These are phyloP conservation scores for Ephemerocybe angulata DNA, from an alignment of 768 basidiomycete genomes.

Conservation along the genomic window DNA sequence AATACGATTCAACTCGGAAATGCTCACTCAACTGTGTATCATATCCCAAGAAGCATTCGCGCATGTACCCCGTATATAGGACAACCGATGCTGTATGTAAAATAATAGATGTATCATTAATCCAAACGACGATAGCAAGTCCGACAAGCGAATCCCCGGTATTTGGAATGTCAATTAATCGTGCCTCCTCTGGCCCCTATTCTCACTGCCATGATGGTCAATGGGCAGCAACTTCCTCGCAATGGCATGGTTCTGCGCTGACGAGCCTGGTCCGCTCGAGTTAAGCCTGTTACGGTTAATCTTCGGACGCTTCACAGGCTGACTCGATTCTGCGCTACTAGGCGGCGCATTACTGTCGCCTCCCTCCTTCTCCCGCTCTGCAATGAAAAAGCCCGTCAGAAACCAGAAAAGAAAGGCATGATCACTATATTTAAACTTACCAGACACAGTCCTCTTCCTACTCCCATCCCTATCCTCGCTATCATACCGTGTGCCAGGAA, in stretches of 20 bases:
- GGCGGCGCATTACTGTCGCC: slow-evolving; percentile 29
- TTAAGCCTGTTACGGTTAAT: slow-evolving; percentile 53
- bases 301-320: slow-evolving; percentile 57
- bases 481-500: neutral
- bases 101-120: slow-evolving; percentile 11
- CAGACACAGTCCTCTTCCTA: slow-evolving; percentile 67
- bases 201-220: slow-evolving; percentile 51
- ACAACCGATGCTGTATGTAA: neutral
- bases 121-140: slow-evolving; percentile 8
- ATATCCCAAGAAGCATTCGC: too few relatives aligned
- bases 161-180: slow-evolving; percentile 44
- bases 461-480: slow-evolving; percentile 57
- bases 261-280: too few relatives aligned
- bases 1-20: slow-evolving; percentile 29
- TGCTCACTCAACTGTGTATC: slow-evolving; percentile 2
- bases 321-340: slow-evolving; percentile 27
- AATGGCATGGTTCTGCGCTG: slow-evolving; percentile 34
- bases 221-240: slow-evolving; percentile 61
- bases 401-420: neutral
- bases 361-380: slow-evolving; percentile 63
- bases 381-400: neutral
- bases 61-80: slow-evolving; percentile 5
- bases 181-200: slow-evolving; percentile 52
- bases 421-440: slow-evolving; percentile 35
- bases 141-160: too few relatives aligned